These are phyloP conservation scores for Pythium apleroticum DNA, from an alignment of 352 stramenopile genomes.

Conservation along the genomic window DNA sequence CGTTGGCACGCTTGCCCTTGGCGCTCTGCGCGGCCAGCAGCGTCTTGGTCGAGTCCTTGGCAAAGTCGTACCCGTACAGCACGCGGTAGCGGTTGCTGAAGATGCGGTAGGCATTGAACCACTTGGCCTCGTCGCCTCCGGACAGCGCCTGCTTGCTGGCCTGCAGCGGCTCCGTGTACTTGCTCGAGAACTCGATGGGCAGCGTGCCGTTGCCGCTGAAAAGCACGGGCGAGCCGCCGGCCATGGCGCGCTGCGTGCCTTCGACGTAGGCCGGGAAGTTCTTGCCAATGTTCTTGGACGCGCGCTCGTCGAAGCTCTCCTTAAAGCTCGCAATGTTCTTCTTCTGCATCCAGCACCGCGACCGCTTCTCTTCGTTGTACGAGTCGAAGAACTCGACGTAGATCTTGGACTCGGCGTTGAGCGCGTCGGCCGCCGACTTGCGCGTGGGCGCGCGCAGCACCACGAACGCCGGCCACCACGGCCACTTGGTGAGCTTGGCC, in stretches of 20 bases:
- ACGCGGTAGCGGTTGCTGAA: conserved; percentile 52
- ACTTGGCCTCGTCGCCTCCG: conserved; percentile 39
- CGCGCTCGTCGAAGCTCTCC: conserved; percentile 73
- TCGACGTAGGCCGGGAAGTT: conserved; percentile 76
- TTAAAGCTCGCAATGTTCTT: conserved; percentile 74
- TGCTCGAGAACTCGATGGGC: conserved; percentile 81
- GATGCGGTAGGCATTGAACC: conserved; percentile 64
- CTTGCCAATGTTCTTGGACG: conserved; percentile 79
- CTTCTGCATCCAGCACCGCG: conserved; percentile 83
- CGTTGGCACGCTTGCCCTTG: conserved; percentile 16
- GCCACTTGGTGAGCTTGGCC: conserved; percentile 83
- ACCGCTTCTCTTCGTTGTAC: conserved; percentile 71
- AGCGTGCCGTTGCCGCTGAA: conserved; percentile 66
- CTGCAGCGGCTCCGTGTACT: conserved; percentile 48
- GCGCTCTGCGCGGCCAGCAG: conserved; percentile 19
- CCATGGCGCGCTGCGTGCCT: conserved; percentile 68
- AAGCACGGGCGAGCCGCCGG: conserved; percentile 61
- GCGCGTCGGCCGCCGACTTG: conserved; percentile 44
- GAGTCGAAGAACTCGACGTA: conserved; percentile 86
- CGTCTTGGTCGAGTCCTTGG: conserved; percentile 21
- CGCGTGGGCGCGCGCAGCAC: conserved; percentile 69
- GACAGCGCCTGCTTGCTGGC: conserved; percentile 46
- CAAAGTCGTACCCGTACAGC: conserved; percentile 32
- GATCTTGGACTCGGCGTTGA: conserved; percentile 73
- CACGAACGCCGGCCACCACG: conserved; percentile 82